Evolutionary conservation across 1,284 basidiomycete genomes (phyloP), one percentile per base, ranked within the genome.

Genomic region (Irpex lacteus): DNA sequence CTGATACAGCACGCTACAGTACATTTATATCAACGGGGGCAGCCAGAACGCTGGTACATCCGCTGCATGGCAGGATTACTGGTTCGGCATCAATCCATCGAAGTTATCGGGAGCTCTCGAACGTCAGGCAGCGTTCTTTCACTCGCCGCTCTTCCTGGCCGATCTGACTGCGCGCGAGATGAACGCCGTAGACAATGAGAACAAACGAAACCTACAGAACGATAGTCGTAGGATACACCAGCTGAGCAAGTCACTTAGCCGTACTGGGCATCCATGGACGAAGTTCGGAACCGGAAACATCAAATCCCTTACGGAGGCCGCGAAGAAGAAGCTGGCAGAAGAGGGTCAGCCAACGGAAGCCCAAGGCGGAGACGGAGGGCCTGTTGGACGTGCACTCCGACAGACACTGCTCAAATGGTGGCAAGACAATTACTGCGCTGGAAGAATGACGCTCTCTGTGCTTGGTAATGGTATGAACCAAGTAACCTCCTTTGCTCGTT

Each of bases 271-370:
- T 70, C 80, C 82, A 2, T 90, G 84, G 76, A 78, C 79, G 66
- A 85, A 89, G 70, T 91, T 91, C 69, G 81, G 83, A n/a, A 89
- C 88, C 0, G 89, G 89, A 3, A 85, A 87, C 71, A 78, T 82
- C 63, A 77, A 82, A 64, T 86, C 83, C 15, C 77, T 91, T 54
- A 72, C 74, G 1, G 70, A 64, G 8, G 70, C 68, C 2, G 73
- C 71, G 7, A 68, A 68, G 58, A 65, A 69, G 44, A 67, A 63
- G 26, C n/a, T 65, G 8, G 59, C 63, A 36, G 57, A 60, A 19
- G 59, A 66, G 54, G 63, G 59, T 1, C 54, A 34, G 34, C 54
- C 54, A 21, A 49, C 59, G 13, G 62, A 58, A 2, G 60, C 59
- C 5, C 60, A 65, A 4, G 68, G 70, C 18, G 65, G 63, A 9